Percentiles rank a stretch among this genome's conserved stretches.
Evolutionary conservation across 768 basidiomycete genomes (phyloP).

Genomic region (Tricholoma hemisulphureum): DNA sequence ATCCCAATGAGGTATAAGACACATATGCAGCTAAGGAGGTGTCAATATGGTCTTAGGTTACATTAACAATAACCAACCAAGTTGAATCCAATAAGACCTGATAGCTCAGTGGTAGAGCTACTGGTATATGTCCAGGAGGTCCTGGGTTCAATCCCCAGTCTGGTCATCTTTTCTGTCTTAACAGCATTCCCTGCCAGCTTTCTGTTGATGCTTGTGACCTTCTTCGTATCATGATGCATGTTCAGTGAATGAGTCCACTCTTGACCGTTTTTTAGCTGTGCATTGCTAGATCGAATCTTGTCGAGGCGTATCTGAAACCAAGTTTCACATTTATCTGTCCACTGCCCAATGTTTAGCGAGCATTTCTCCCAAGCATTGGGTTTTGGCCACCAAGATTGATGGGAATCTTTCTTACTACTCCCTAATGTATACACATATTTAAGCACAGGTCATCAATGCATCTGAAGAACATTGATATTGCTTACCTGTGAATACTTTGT

Average conservation of each 20-base stretch:
- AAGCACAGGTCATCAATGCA: neutral
- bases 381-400: slow-evolving; percentile 20
- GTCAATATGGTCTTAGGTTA: too few relatives aligned
- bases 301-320: slow-evolving; percentile 12
- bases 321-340: slow-evolving; percentile 13
- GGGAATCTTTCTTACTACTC: neutral
- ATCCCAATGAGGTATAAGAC: too few relatives aligned
- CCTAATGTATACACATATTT: neutral
- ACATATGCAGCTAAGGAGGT: too few relatives aligned
- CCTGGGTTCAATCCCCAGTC: too few relatives aligned
- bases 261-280: neutral
- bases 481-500: neutral
- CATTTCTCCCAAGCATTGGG: slow-evolving; percentile 6
- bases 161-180: too few relatives aligned
- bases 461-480: neutral
- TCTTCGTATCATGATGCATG: neutral
- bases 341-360: slow-evolving; percentile 11
- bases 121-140: too few relatives aligned
- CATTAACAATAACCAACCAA: too few relatives aligned
- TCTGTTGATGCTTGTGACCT: neutral
- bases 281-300: neutral
- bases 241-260: neutral
- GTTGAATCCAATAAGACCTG: too few relatives aligned
- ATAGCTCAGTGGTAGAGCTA: too few relatives aligned
- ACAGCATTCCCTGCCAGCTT: neutral